phyloP scores from a whole-genome alignment of 331 rosid species.

The Quercus phellos region DNA sequence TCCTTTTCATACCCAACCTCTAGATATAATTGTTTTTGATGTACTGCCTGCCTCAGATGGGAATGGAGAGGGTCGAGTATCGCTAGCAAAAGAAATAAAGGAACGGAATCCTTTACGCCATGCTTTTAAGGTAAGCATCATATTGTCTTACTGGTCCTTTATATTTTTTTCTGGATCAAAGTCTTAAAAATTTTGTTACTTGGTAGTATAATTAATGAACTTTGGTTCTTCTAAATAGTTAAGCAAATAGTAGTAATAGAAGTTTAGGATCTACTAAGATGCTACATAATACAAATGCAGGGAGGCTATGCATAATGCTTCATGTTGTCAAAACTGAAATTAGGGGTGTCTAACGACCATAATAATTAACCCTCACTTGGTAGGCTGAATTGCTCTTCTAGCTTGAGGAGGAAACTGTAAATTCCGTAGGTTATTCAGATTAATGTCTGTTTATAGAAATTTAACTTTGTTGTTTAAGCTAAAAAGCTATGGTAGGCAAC shows the following conservation, averaged over 20 bases:
- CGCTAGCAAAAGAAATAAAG: slow-evolving; percentile 78
- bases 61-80: slow-evolving; percentile 83
- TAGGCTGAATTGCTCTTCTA: not conserved
- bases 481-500: not conserved
- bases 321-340: not conserved
- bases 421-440: not conserved
- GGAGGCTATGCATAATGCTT: not conserved
- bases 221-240: not conserved
- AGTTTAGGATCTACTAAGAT: not conserved
- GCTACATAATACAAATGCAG: not conserved
- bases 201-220: not conserved
- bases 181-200: slow-evolving; percentile 8
- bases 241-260: not conserved
- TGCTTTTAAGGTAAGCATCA: slow-evolving; percentile 69
- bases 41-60: slow-evolving; percentile 90
- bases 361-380: not conserved
- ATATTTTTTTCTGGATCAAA: slow-evolving; percentile 17
- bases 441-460: not conserved
- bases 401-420: not conserved
- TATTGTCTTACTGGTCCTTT: slow-evolving; percentile 8
- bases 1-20: slow-evolving; percentile 82
- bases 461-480: not conserved
- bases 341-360: not conserved
- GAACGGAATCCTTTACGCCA: slow-evolving; percentile 90
- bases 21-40: slow-evolving; percentile 93